These are phyloP conservation scores for Pterocarpus macrocarpus DNA, from an alignment of 306 rosid genomes.

Conservation along the genomic window DNA sequence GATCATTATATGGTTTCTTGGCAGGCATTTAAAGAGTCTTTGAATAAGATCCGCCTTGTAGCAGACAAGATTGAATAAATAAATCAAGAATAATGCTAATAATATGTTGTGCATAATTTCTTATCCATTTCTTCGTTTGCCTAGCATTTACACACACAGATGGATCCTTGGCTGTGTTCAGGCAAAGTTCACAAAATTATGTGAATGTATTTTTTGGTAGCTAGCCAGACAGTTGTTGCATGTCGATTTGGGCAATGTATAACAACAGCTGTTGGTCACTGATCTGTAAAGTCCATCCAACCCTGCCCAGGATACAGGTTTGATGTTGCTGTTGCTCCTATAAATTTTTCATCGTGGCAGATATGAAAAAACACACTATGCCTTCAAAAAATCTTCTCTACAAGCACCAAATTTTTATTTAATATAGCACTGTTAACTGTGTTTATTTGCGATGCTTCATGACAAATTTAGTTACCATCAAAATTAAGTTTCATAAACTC, in stretches of 20 bases:
- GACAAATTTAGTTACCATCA: neutral
- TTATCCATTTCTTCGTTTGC: conserved; percentile 33
- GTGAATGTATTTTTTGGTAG: neutral
- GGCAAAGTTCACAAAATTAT: conserved; percentile 6
- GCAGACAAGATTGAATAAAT: conserved; percentile 69
- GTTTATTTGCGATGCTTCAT: neutral
- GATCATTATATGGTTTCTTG: conserved; percentile 88
- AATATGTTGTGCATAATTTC: conserved; percentile 47
- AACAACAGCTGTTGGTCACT: conserved; percentile 11
- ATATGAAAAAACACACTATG: neutral
- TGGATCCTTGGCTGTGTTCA: neutral
- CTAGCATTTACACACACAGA: neutral
- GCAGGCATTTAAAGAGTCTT: conserved; percentile 91
- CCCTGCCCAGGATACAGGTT: neutral
- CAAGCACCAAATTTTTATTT: neutral
- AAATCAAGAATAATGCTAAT: conserved; percentile 28
- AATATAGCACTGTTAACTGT: neutral
- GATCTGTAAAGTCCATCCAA: conserved; percentile 23
- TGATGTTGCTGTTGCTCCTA: neutral
- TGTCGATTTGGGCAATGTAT: neutral
- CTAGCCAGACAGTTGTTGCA: neutral
- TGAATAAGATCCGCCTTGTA: conserved; percentile 84
- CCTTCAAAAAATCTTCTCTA: neutral
- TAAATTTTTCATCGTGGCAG: neutral
- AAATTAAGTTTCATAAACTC: neutral